phyloP scores from a whole-genome alignment of 768 basidiomycete genomes.

The Xerocomus spinulosus region DNA sequence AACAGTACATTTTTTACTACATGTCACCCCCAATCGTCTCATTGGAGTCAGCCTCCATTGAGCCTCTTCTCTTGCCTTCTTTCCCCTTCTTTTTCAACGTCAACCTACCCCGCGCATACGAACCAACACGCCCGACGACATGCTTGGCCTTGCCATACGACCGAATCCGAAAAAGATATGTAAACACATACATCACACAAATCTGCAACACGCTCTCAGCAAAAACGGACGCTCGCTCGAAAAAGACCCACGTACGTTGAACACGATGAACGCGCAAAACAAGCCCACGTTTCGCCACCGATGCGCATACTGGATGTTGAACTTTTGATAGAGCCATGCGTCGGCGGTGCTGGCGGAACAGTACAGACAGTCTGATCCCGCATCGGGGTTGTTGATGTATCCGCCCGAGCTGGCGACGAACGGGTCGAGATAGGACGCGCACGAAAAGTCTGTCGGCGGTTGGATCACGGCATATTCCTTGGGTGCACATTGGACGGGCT shows the following conservation, averaged over 20 bases:
- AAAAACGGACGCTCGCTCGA: too few relatives aligned
- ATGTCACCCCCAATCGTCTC: too few relatives aligned
- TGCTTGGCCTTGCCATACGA: conserved; percentile 14
- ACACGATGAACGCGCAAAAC: conserved; percentile 38
- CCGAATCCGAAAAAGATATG: conserved; percentile 54
- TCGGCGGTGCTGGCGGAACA: conserved; percentile 61
- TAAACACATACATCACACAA: conserved; percentile 43
- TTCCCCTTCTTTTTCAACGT: too few relatives aligned
- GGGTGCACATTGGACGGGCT: conserved; percentile 50
- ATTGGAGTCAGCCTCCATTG: too few relatives aligned
- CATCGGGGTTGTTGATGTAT: conserved; percentile 41
- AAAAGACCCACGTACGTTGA: conserved; percentile 36
- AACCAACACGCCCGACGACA: neutral
- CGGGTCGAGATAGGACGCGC: conserved; percentile 39
- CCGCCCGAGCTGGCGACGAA: conserved; percentile 44
- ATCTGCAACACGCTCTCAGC: conserved; percentile 32
- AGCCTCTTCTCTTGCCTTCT: too few relatives aligned
- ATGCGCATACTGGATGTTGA: conserved; percentile 58
- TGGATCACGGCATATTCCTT: conserved; percentile 57
- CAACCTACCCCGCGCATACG: too few relatives aligned
- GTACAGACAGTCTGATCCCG: conserved; percentile 40
- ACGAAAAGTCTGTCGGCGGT: conserved; percentile 44
- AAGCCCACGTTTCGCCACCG: conserved; percentile 48
- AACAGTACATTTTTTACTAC: too few relatives aligned
- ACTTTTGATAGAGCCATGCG: conserved; percentile 37